Conservation (phyloP, 768 basidiomycete species). For the Psilocybe cyanescens region DNA sequence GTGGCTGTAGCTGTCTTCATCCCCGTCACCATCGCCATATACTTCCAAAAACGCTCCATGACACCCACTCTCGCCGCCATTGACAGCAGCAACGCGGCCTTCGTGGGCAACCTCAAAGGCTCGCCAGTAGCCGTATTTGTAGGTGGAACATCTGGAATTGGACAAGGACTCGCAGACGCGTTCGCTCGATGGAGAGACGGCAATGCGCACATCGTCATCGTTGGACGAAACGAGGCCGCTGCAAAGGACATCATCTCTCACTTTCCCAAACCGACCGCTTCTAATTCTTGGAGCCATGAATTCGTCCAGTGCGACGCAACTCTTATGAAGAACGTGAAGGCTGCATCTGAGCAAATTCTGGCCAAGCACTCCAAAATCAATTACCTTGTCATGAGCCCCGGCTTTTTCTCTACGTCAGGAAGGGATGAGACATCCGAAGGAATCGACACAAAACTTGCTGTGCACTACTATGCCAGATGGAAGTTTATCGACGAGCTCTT, state of each 20-base stretch:
- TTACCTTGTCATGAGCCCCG: conserved; percentile 53
- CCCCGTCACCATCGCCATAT: too few relatives aligned
- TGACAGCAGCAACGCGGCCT: conserved; percentile 4
- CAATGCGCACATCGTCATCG: conserved; percentile 49
- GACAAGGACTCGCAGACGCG: conserved; percentile 44
- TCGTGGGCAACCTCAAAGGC: conserved; percentile 10
- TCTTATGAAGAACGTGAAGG: conserved; percentile 52
- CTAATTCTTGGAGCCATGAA: conserved; percentile 28
- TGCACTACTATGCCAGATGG: conserved; percentile 44
- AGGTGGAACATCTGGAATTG: conserved; percentile 47
- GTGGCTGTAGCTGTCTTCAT: neutral
- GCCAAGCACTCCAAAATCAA: conserved; percentile 47
- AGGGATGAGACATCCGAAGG: conserved; percentile 28
- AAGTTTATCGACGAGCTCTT: conserved; percentile 49
- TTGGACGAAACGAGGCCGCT: conserved; percentile 51
- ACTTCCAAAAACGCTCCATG: neutral
- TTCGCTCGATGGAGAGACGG: conserved; percentile 48
- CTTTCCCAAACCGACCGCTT: conserved; percentile 29
- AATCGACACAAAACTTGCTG: conserved; percentile 26
- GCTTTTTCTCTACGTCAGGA: conserved; percentile 38
- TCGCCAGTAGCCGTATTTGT: conserved; percentile 39
- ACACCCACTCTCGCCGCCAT: neutral
- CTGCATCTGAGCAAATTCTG: conserved; percentile 29
- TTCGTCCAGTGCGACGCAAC: conserved; percentile 56
- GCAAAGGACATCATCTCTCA: conserved; percentile 43